Base-by-base conservation (phyloP, 768 basidiomycete genomes). In the Rossbeevera mucosa region DNA sequence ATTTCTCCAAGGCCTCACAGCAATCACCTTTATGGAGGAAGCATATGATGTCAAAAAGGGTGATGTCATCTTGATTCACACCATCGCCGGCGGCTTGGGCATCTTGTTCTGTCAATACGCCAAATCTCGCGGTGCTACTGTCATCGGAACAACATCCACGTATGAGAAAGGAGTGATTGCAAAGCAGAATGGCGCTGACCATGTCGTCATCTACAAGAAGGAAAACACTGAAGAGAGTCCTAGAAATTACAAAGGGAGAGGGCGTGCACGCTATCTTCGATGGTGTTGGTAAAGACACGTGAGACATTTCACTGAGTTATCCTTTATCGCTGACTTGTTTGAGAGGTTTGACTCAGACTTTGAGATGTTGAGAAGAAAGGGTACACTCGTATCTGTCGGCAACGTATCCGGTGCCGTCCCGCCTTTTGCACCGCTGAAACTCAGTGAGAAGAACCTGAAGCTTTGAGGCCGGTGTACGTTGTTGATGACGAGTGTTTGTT, bases 281-380 rank as follows among this genome's bases (percentile, higher is more conserved):
- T 62, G 95, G 95, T 25, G 92, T 99, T n/a, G 95, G 95, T 2
- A 94, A 90, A 74, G 89, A 92, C 66, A 97, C 94, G 80, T 94
- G 71, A 76, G 20, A 30, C 14, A 5, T 26, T 9, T 9, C 1
- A 22, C 24, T 5, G 12, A 25, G 36, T 21, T 51, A 11, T 31
- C 53, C 44, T 47, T 25, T 14, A 8, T 44, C 53, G 22, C 42
- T 52, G 47, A 60, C 40, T 21, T 7, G 14, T 51, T 49, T 36
- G 22, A 13, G 58, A 89, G 87, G 5, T 88, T 87, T 64, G 87
- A 91, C 55, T 77, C 78, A 54, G 77, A 94, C 73, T 90, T 95
- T 71, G 80, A 85, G 67, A 74, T 93, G 68, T 76, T 90, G 59
- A 81, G 81, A 59, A 77, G 91, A 36, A 96, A 95, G 66, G 94